phyloP scores from a whole-genome alignment of 164 flowering plant genomes.

The Tinospora cordifolia region DNA sequence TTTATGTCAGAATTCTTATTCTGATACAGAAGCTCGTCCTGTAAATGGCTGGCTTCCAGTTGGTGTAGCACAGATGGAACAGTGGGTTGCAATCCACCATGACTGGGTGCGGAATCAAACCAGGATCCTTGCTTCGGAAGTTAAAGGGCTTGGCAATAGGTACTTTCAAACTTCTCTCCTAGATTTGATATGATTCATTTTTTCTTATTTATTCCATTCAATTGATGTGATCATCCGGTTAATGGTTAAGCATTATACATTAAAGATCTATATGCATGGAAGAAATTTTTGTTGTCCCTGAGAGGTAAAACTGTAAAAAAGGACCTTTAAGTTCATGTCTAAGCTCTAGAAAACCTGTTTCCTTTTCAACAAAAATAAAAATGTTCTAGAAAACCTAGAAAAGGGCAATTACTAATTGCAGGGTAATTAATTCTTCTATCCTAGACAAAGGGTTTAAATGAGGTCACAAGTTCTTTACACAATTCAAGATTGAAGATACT shows the following conservation, averaged over 20 bases:
- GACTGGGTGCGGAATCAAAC: slow-evolving; percentile 30
- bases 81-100: slow-evolving; percentile 48
- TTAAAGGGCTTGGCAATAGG: slow-evolving; percentile 35
- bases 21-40: slow-evolving; percentile 15
- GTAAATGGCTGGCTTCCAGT: slow-evolving; percentile 41
- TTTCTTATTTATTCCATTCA: not conserved
- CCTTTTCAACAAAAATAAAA: too few species aligned
- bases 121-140: slow-evolving; percentile 38
- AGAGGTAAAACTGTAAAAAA: too few species aligned
- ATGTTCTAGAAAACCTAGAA: too few species aligned
- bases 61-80: slow-evolving; percentile 73
- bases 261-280: not conserved
- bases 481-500: too few species aligned
- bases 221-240: not conserved
- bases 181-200: not conserved
- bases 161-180: slow-evolving; percentile 15
- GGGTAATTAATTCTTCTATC: too few species aligned
- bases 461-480: too few species aligned
- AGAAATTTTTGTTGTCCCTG: too few species aligned
- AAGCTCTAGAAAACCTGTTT: too few species aligned
- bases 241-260: not conserved
- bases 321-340: too few species aligned
- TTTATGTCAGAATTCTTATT: slow-evolving; percentile 18
- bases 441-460: too few species aligned
- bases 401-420: too few species aligned